These are phyloP conservation scores for Beauveria varroae DNA, from an alignment of 2,329 filamentous ascomycete species.

Conservation along the genomic window DNA sequence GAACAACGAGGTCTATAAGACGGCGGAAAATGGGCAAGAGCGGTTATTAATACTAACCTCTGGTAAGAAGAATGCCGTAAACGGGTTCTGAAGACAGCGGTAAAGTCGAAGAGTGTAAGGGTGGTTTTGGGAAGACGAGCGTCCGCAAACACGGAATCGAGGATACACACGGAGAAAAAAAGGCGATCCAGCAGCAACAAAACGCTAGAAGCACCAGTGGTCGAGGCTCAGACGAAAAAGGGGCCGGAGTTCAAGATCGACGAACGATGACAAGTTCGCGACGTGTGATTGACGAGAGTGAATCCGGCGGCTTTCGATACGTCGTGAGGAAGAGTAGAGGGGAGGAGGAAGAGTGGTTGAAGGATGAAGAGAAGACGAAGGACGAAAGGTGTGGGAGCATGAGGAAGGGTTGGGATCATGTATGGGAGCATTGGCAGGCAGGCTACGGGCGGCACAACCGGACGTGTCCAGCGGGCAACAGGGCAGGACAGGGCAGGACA, in stretches of 20 bases:
- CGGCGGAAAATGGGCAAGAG: neutral
- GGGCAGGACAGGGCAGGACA: neutral
- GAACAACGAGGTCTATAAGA: neutral
- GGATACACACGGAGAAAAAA: neutral
- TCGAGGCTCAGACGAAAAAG: constrained; percentile 22
- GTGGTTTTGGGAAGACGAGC: constrained; percentile 15
- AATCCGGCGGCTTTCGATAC: constrained; percentile 24
- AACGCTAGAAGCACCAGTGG: constrained; percentile 19
- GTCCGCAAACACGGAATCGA: constrained; percentile 8
- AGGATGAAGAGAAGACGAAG: constrained; percentile 17
- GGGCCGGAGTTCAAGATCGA: constrained; percentile 24
- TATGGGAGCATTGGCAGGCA: neutral
- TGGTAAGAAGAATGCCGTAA: constrained; percentile 14
- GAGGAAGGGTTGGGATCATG: constrained; percentile 15
- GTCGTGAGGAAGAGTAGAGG: constrained; percentile 21
- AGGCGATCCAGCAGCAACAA: constrained; percentile 12
- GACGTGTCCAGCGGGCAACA: constrained; percentile 8
- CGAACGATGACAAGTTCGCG: constrained; percentile 18
- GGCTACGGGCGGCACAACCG: constrained; percentile 20
- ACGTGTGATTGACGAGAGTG: constrained; percentile 6
- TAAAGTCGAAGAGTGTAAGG: constrained; percentile 12
- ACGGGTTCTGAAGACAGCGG: neutral
- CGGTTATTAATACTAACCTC: constrained; percentile 9
- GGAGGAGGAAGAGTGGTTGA: constrained; percentile 16
- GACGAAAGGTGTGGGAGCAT: constrained; percentile 16